Conservation (phyloP, 257 asterid species). For the Sherardia arvensis region DNA sequence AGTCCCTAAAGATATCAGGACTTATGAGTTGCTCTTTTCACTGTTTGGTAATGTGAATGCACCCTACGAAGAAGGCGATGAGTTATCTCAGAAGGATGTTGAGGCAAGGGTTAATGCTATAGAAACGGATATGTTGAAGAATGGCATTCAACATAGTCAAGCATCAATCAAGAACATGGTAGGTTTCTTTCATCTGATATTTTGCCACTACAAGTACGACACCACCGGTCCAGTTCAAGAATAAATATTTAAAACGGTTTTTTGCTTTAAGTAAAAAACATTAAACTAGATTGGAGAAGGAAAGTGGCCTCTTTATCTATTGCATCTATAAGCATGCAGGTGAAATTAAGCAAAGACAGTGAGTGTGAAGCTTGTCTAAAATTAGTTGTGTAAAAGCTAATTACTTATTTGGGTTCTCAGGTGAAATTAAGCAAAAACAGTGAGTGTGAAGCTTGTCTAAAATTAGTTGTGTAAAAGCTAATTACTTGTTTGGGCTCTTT, state of each 20-base stretch:
- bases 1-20: conserved; percentile 54
- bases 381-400: conserved; percentile 1
- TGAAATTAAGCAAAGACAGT: background rate
- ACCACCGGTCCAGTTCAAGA: background rate
- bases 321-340: background rate
- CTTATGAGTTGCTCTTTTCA: conserved; percentile 65
- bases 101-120: conserved; percentile 61
- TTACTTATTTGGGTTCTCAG: conserved; percentile 17
- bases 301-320: background rate
- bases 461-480: conserved; percentile 1
- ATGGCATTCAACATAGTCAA: conserved; percentile 68
- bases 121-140: conserved; percentile 73
- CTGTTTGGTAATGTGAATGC: conserved; percentile 73
- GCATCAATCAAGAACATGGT: conserved; percentile 64
- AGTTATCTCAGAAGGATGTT: conserved; percentile 56
- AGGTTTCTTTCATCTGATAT: conserved; percentile 13
- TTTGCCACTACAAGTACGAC: background rate
- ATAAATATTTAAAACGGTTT: background rate
- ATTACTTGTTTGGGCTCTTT: conserved; percentile 18
- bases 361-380: background rate
- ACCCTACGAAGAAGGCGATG: conserved; percentile 57
- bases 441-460: background rate
- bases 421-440: background rate
- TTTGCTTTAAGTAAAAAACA: background rate
- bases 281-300: background rate